A percentile compares a stretch with the other conserved stretches of the same genome.
Conservation (phyloP, 208 protist species). For the Leishmania mexicana region DNA sequence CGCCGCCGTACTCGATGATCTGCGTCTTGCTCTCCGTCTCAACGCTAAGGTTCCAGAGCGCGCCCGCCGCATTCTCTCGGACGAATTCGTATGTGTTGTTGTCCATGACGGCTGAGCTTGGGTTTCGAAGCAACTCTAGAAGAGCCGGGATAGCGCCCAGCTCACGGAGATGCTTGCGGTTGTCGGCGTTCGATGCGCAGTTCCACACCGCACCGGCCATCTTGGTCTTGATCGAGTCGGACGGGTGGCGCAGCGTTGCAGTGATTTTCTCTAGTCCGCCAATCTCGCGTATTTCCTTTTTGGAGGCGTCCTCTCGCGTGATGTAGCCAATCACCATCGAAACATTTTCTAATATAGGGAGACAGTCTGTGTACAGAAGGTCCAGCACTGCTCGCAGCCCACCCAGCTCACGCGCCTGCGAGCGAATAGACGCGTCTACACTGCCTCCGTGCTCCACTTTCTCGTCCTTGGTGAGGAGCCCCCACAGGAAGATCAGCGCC, state of each 20-base stretch:
- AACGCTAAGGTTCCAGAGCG: constrained; percentile 93
- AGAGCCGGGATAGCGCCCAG: constrained; percentile 87
- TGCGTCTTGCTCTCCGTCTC: constrained; percentile 91
- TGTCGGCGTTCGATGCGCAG: constrained; percentile 91
- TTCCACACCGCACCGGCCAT: constrained; percentile 94
- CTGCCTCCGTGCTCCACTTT: constrained; percentile 48
- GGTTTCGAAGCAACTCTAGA: constrained; percentile 67
- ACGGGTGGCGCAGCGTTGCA: constrained; percentile 87
- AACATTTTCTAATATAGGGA: constrained; percentile 92
- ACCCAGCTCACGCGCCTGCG: constrained; percentile 67
- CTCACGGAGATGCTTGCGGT: constrained; percentile 84
- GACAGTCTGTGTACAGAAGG: constrained; percentile 90
- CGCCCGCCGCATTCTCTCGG: constrained; percentile 91
- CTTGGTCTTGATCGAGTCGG: constrained; percentile 91
- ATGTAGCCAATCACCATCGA: constrained; percentile 94
- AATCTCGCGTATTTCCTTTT: constrained; percentile 85
- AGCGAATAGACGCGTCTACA: constrained; percentile 51
- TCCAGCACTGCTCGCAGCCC: constrained; percentile 88
- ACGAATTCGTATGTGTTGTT: constrained; percentile 74
- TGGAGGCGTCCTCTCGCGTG: constrained; percentile 91
- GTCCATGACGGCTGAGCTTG: constrained; percentile 16
- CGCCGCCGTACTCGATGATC: constrained; percentile 89
- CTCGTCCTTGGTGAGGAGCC: constrained; percentile 77
- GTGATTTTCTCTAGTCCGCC: constrained; percentile 92
- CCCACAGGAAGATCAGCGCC: constrained; percentile 90